Evolutionary conservation across 177 flowering plant genomes (phyloP), one percentile per base, ranked within the genome.

Genomic region (Vitis hybrid): DNA sequence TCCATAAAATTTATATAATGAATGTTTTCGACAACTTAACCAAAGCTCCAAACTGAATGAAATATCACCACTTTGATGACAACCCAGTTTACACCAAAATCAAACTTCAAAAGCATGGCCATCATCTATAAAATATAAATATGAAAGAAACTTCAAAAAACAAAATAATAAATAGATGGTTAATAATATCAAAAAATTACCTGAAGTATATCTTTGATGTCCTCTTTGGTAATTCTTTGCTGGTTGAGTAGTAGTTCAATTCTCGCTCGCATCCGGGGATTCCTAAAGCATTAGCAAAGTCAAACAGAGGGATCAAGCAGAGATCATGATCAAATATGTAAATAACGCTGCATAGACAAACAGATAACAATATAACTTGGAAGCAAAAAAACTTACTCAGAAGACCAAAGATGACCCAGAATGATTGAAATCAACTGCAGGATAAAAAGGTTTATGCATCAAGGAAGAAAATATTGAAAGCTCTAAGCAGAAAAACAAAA

Each of bases 401-500:
- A 85, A 19, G 97, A 86, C 99, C 98, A 92, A 71, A 96, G 84
- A 83, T 96, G 97, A 60, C 98, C 98, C 70, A 96, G 84, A 71
- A 96, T 89, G 18, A 93, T 89, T 54, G 97, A 88, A 72, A 96
- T 87, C 75, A 93, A 83, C 99, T 95, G 94, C 85, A 85, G 24
- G 12, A 56, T 14, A 69, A 79, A 3, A 61, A 68, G 46, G 46
- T 40, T 40, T 40, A 40, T 40, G 8, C 46, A 40, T 30, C 8
- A 40, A 58, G 11, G 59, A 49, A 16, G 14, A 72, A 55, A 30
- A 56, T n/a, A 24, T 74, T 63, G 62, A 35, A 27, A 27, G 10
- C 46, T 5, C 46, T 12, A 4, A 57, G 18, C 1, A 71, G 10
- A 64, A 6, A 30, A 18, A 65, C 24, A 40, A 49, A 40, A 40